Evolutionary conservation across 78 protist species (phyloP).

Genomic region (Planoprotostelium fungivorum): DNA sequence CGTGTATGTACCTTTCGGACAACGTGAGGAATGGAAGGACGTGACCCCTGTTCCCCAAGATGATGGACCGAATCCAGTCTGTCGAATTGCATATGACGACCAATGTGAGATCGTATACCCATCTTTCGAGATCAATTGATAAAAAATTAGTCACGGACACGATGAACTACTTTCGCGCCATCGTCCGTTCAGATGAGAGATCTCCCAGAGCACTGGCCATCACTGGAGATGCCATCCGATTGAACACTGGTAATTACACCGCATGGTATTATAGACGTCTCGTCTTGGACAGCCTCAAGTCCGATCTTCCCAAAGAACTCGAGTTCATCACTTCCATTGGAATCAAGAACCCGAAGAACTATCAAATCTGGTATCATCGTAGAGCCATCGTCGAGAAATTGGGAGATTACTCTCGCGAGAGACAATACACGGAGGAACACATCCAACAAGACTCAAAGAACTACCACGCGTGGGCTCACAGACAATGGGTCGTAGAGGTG

Average conservation of each 20-base stretch:
- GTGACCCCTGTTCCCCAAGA: conserved; percentile 77
- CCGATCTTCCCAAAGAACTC: conserved; percentile 29
- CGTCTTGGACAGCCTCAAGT: conserved; percentile 41
- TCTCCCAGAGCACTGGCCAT: conserved; percentile 58
- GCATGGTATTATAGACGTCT: conserved; percentile 78
- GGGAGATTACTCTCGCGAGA: conserved; percentile 46
- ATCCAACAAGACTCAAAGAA: conserved; percentile 84
- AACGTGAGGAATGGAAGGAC: conserved; percentile 80
- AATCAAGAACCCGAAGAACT: conserved; percentile 76
- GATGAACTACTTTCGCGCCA: conserved; percentile 86
- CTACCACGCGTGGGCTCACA: conserved; percentile 94
- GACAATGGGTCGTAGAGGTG: conserved; percentile 49
- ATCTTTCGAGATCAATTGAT: not conserved
- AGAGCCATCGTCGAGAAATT: conserved; percentile 41
- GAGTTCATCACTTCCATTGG: conserved; percentile 28
- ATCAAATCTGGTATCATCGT: conserved; percentile 94
- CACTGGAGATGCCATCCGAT: conserved; percentile 70
- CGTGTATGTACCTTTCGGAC: conserved; percentile 20
- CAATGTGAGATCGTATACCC: conserved; percentile 35
- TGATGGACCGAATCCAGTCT: conserved; percentile 83
- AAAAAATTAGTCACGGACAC: conserved; percentile 54
- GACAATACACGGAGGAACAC: conserved; percentile 31
- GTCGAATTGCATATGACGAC: conserved; percentile 65
- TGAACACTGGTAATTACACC: conserved; percentile 86
- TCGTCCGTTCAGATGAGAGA: conserved; percentile 57